A percentile compares a stretch with the other conserved stretches of the same genome.
Evolutionary conservation across 2,329 filamentous ascomycete species (phyloP).

Genomic region (Cladosporium sphaerospermum): DNA sequence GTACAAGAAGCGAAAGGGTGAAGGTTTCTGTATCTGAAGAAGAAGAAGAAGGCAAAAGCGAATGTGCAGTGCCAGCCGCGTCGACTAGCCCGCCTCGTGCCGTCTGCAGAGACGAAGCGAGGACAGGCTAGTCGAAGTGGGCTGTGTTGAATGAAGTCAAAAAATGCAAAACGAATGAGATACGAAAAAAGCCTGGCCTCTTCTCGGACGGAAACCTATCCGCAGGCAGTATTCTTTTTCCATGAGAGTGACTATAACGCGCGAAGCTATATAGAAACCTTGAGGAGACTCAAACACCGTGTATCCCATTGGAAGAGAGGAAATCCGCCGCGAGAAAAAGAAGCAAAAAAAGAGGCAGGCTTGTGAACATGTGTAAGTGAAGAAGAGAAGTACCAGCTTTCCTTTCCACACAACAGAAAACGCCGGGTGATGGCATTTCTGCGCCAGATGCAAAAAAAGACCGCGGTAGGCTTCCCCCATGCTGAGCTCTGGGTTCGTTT

Average conservation of each 20-base stretch:
- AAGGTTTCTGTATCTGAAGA: background rate
- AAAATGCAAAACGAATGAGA: background rate
- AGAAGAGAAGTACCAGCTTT: conserved; percentile 8
- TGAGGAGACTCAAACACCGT: background rate
- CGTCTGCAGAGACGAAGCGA: background rate
- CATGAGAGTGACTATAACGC: background rate
- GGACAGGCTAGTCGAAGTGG: background rate
- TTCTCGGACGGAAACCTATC: background rate
- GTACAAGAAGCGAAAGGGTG: background rate
- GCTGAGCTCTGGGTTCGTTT: conserved; percentile 5
- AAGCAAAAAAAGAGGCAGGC: background rate
- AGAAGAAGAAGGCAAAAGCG: background rate
- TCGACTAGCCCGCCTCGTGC: background rate
- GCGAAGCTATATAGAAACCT: background rate
- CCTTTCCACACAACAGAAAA: conserved; percentile 6
- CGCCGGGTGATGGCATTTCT: background rate
- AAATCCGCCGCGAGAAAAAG: background rate
- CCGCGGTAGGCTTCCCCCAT: conserved; percentile 1
- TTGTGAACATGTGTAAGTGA: conserved; percentile 8
- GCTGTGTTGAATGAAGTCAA: background rate
- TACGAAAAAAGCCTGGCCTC: background rate
- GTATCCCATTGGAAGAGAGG: background rate
- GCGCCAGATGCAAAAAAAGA: conserved; percentile 5
- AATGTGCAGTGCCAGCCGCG: background rate
- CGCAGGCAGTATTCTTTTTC: background rate